Base-by-base conservation (phyloP, 2,329 filamentous ascomycete species). In the Didymella arachidicola region DNA sequence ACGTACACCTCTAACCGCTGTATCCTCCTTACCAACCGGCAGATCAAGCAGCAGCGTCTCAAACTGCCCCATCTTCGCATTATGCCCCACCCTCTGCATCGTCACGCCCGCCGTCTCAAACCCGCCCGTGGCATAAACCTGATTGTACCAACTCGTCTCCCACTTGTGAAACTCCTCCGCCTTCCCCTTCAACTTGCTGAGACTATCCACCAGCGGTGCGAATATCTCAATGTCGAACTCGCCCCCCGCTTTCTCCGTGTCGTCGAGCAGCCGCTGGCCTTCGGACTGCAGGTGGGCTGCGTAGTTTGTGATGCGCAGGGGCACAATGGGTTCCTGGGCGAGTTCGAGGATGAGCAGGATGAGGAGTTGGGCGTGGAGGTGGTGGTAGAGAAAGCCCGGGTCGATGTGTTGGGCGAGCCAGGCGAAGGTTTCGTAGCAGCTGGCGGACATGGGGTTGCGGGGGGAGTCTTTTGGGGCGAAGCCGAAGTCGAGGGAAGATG, bases 341-440 rank as follows among this genome's bases (percentile, higher is more conserved):
- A 97, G 84, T 69, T 98, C 93, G 19, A 97, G 85, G 52, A 95
- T 84, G n/a, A 98, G 80, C 3, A 98, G 82, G 1, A 87, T 87
- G 77, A 92, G 89, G 39, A 98, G 82, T 77, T 97, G 88, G 11
- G 87, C 91, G 59, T 98, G 84, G 6, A 90, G 79, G 39, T 83
- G 85, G 79, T 98, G 95, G 72, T 96, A 95, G 11, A 83, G 77
- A 71, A 97, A 97, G 1, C 85, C 88, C 0, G 92, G 92, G 73
- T 99, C 95, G 22, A 91, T 89, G 59, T 91, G 87, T 36, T 83
- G 84, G 26, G 88, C 82, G 84, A 98, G 92, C 88, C 92, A 94
- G 43, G 93, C 89, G 68, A 91, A 93, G 53, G 88, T 96, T 72
- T 98, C 94, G 77, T 96, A 96, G 78, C 90, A 95, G 60, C 90